A percentile compares a stretch with the other conserved stretches of the same genome.
Conservation (phyloP, 805 yeast species). For the Candida jianshihensis region DNA sequence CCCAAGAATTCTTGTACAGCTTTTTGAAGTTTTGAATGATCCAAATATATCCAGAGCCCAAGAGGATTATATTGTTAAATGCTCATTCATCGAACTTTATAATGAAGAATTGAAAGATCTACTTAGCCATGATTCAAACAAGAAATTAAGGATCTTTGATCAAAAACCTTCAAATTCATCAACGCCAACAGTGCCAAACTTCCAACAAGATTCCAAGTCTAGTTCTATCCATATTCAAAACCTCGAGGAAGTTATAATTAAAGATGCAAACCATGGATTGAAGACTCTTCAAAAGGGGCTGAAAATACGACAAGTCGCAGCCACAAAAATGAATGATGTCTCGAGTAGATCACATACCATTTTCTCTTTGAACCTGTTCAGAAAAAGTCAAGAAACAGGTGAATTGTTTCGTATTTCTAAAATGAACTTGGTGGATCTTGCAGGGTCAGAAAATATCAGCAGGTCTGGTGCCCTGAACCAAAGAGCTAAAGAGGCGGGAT, state of each 20-base stretch:
- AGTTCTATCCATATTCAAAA: conserved; percentile 49
- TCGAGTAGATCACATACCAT: conserved; percentile 77
- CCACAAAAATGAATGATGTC: conserved; percentile 66
- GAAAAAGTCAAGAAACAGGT: conserved; percentile 33
- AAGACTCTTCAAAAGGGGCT: conserved; percentile 49
- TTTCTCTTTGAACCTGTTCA: conserved; percentile 56
- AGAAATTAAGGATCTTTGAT: conserved; percentile 48
- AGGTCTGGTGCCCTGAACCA: conserved; percentile 83
- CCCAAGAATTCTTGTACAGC: conserved; percentile 48
- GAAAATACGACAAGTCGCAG: conserved; percentile 54
- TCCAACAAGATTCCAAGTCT: conserved; percentile 9
- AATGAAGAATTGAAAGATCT: conserved; percentile 81
- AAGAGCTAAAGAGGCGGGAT: conserved; percentile 90
- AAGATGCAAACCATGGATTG: conserved; percentile 50
- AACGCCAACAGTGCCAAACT: conserved; percentile 1
- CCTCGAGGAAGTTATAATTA: conserved; percentile 53
- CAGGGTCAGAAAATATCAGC: conserved; percentile 88
- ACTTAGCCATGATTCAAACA: conserved; percentile 37
- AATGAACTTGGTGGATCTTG: conserved; percentile 85
- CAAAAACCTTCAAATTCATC: conserved; percentile 11
- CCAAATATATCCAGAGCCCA: conserved; percentile 12
- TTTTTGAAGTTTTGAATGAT: conserved; percentile 46
- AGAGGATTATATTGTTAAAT: conserved; percentile 58
- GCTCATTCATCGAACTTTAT: conserved; percentile 80
- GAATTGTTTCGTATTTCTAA: conserved; percentile 54